These are phyloP conservation scores for Fusarium palustre DNA, from an alignment of 2,329 filamentous ascomycete genomes.

Conservation along the genomic window DNA sequence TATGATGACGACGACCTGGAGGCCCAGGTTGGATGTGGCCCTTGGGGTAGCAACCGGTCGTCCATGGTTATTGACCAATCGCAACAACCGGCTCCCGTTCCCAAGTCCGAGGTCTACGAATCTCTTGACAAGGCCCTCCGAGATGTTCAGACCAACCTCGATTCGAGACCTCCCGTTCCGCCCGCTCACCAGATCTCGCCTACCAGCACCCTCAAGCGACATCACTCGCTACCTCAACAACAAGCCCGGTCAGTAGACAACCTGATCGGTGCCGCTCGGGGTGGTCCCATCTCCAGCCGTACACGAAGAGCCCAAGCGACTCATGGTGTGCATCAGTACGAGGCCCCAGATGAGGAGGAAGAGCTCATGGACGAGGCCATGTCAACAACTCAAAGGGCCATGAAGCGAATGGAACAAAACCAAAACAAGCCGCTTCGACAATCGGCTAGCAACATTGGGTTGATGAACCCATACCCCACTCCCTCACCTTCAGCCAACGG, in stretches of 20 bases:
- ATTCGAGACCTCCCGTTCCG: conserved; percentile 62
- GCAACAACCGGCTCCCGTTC: conserved; percentile 60
- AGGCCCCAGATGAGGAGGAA: conserved; percentile 95
- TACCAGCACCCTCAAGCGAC: conserved; percentile 69
- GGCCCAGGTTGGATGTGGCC: conserved; percentile 89
- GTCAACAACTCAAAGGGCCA: conserved; percentile 79
- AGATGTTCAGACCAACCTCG: conserved; percentile 64
- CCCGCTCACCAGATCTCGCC: conserved; percentile 63
- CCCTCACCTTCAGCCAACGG: conserved; percentile 85
- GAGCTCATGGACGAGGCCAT: conserved; percentile 93
- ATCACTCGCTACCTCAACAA: conserved; percentile 73
- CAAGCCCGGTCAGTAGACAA: conserved; percentile 74
- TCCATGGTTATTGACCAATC: conserved; percentile 80
- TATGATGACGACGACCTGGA: conserved; percentile 94
- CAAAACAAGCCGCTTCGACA: conserved; percentile 63
- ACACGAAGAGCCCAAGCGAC: conserved; percentile 80
- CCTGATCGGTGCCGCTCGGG: conserved; percentile 66
- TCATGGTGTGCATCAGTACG: conserved; percentile 85
- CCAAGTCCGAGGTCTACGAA: conserved; percentile 69
- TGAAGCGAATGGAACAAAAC: conserved; percentile 73
- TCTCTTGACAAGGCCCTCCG: conserved; percentile 69
- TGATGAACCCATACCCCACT: conserved; percentile 72
- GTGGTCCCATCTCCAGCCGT: conserved; percentile 78
- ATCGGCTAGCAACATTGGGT: conserved; percentile 71
- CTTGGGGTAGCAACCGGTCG: conserved; percentile 87